Percentiles rank a stretch among this genome's conserved stretches.
Conservation (phyloP, 2,329 filamentous ascomycete genomes). For the Sphaerulina musiva region DNA sequence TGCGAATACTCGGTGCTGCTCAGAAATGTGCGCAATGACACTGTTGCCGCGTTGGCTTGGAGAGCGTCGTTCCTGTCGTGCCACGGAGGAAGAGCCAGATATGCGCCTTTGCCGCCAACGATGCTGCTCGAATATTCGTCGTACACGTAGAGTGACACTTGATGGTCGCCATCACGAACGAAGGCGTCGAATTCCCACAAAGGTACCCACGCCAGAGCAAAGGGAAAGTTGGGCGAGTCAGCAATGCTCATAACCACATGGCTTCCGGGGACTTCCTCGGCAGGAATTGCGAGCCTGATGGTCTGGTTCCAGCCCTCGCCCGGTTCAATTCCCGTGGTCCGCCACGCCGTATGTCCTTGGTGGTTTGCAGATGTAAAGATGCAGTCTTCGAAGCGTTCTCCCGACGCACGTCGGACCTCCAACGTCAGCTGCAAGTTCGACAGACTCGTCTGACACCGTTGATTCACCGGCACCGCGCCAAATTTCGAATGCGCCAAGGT, state of each 20-base stretch:
- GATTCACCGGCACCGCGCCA: constrained; percentile 68
- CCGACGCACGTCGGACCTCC: constrained; percentile 72
- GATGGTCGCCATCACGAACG: constrained; percentile 74
- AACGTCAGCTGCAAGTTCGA: constrained; percentile 79
- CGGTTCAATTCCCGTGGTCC: constrained; percentile 71
- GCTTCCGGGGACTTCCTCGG: constrained; percentile 70
- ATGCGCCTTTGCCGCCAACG: constrained; percentile 70
- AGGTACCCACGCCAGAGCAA: constrained; percentile 87
- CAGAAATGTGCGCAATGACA: constrained; percentile 75
- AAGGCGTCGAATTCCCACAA: constrained; percentile 91
- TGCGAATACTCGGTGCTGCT: constrained; percentile 95
- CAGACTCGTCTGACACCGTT: constrained; percentile 50
- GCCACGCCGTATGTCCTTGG: constrained; percentile 74
- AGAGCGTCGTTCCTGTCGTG: constrained; percentile 64
- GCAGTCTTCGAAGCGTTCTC: constrained; percentile 78
- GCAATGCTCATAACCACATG: constrained; percentile 87
- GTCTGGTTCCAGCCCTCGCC: constrained; percentile 85
- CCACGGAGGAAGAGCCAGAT: constrained; percentile 77
- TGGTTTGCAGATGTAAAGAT: constrained; percentile 82
- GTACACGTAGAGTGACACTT: constrained; percentile 76
- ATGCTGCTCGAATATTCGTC: constrained; percentile 82
- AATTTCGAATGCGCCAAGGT: constrained; percentile 64
- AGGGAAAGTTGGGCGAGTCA: constrained; percentile 78
- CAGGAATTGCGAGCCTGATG: constrained; percentile 69
- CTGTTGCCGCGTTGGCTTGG: constrained; percentile 64